phyloP scores from a whole-genome alignment of 2,329 filamentous ascomycete species.

The Sporothrix phasma region DNA sequence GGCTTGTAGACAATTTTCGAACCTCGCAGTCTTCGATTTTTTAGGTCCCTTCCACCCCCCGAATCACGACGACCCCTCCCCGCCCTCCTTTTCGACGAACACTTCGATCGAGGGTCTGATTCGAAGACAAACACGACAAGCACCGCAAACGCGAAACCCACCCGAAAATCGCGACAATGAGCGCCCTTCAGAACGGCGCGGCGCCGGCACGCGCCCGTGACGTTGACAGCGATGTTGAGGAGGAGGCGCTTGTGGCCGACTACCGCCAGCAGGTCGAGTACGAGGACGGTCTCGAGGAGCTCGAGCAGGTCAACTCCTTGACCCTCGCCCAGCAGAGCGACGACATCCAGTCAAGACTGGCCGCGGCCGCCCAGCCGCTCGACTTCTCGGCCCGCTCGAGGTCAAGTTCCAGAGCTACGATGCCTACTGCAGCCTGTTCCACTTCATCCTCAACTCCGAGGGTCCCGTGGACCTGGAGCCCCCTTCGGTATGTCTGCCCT shows the following conservation, averaged over 20 bases:
- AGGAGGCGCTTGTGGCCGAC: slow-evolving; percentile 90
- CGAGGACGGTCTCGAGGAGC: slow-evolving; percentile 72
- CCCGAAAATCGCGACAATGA: slow-evolving; percentile 35
- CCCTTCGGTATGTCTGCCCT: slow-evolving; percentile 56
- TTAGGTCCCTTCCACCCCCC: not conserved
- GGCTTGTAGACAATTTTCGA: slow-evolving; percentile 4
- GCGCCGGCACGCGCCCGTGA: slow-evolving; percentile 51
- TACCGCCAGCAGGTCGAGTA: slow-evolving; percentile 95
- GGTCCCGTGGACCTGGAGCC: slow-evolving; percentile 96
- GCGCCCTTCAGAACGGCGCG: slow-evolving; percentile 51
- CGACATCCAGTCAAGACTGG: slow-evolving; percentile 87
- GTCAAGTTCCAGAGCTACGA: slow-evolving; percentile 99
- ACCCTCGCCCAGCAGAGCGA: slow-evolving; percentile 66
- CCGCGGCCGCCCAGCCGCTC: slow-evolving; percentile 83
- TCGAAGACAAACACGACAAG: not conserved
- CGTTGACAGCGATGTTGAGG: slow-evolving; percentile 88
- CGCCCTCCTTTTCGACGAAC: slow-evolving; percentile 3
- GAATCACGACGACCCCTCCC: not conserved
- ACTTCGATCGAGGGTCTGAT: slow-evolving; percentile 5
- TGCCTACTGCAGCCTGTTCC: slow-evolving; percentile 98
- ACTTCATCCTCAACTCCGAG: slow-evolving; percentile 98
- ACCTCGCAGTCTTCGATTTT: not conserved
- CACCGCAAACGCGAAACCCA: not conserved
- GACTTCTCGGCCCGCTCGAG: slow-evolving; percentile 95
- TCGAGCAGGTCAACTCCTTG: slow-evolving; percentile 63